Percentiles rank a stretch among this genome's conserved stretches.
Evolutionary conservation across 2,329 filamentous ascomycete genomes (phyloP).

Genomic region (Monilinia vaccinii-corymbosi): DNA sequence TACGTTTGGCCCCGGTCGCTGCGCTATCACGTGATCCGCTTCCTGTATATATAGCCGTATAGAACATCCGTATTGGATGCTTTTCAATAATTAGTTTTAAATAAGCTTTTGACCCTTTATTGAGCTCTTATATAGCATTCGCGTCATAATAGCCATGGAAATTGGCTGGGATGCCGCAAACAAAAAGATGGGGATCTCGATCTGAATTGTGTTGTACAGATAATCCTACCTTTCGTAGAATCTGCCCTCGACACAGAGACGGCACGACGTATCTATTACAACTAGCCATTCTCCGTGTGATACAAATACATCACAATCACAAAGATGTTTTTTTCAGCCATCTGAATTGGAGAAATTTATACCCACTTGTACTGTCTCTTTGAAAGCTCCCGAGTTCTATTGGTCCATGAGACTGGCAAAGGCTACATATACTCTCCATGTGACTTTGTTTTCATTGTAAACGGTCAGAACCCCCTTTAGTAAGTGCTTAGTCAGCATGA

Average conservation of each 20-base stretch:
- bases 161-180: constrained; percentile 9
- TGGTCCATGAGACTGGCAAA: not conserved
- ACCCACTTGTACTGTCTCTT: not conserved
- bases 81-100: no score
- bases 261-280: not conserved
- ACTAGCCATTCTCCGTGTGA: not conserved
- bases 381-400: not conserved
- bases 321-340: not conserved
- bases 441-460: not conserved
- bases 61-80: no score
- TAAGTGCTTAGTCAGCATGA: no score
- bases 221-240: not conserved
- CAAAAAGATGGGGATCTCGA: not conserved
- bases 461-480: no score
- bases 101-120: no score
- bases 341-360: not conserved
- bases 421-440: not conserved
- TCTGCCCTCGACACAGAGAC: not conserved
- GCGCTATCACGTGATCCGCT: no score
- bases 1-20: no score
- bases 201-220: not conserved
- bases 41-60: no score
- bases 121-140: no score
- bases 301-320: not conserved
- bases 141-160: constrained; percentile 22